A percentile compares a stretch with the other conserved stretches of the same genome.
Evolutionary conservation across 139 green algal species (phyloP).

Genomic region (Ulvella scutata): DNA sequence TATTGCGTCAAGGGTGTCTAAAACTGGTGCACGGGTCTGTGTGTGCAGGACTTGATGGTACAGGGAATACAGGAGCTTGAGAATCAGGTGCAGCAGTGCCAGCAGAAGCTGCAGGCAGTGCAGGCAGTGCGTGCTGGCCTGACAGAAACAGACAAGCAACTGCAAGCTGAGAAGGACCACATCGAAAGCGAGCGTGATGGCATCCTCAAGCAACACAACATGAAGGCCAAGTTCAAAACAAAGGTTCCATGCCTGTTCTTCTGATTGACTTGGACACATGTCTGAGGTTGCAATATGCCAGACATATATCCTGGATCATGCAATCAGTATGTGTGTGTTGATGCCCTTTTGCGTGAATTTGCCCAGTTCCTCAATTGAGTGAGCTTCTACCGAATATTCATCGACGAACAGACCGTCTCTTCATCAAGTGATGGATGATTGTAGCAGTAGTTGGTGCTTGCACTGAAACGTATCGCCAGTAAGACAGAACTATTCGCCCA

Average conservation of each 20-base stretch:
- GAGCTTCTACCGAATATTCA: too few species aligned
- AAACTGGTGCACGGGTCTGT: neutral
- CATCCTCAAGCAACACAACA: neutral
- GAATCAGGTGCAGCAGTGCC: constrained; percentile 17
- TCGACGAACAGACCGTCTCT: too few species aligned
- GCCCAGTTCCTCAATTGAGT: too few species aligned
- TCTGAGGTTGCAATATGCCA: too few species aligned
- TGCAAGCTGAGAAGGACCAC: neutral
- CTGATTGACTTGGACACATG: too few species aligned
- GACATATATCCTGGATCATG: too few species aligned
- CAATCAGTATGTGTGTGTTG: too few species aligned
- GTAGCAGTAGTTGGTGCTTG: too few species aligned
- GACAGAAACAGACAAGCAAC: neutral
- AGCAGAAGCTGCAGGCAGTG: constrained; percentile 13
- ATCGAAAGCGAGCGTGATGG: neutral
- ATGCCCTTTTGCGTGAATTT: too few species aligned
- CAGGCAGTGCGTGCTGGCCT: neutral
- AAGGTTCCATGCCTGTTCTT: neutral
- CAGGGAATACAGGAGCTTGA: constrained; percentile 18
- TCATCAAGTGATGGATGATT: too few species aligned
- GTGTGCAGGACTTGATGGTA: neutral
- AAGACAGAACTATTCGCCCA: too few species aligned
- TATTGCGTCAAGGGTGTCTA: neutral
- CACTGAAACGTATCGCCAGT: too few species aligned
- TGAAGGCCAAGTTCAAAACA: neutral